phyloP scores from a whole-genome alignment of 768 basidiomycete genomes.

The Tylopilus plumbeoviolaceoides region DNA sequence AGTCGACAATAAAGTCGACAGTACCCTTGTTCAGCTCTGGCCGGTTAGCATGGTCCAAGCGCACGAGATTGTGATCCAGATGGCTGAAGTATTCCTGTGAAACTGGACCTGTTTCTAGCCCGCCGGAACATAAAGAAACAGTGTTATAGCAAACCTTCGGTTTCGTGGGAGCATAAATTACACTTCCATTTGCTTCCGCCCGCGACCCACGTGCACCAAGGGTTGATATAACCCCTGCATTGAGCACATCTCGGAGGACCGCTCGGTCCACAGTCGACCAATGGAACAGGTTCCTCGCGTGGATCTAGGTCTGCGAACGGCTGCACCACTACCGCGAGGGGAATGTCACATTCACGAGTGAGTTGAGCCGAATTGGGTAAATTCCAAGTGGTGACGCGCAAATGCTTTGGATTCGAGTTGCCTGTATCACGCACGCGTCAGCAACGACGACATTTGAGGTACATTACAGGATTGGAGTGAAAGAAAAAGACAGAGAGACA shows the following conservation, averaged over 20 bases:
- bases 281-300: constrained; percentile 74
- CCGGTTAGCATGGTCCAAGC: constrained; percentile 75
- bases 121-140: constrained; percentile 1
- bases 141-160: constrained; percentile 63
- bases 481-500: neutral
- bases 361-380: constrained; percentile 79
- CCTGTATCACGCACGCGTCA: constrained; percentile 39
- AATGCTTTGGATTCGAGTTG: constrained; percentile 88
- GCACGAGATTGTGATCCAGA: constrained; percentile 70
- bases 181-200: constrained; percentile 89
- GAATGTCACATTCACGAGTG: constrained; percentile 77
- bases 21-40: constrained; percentile 90
- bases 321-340: constrained; percentile 80
- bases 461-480: neutral
- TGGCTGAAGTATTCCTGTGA: constrained; percentile 79
- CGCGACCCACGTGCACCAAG: constrained; percentile 83
- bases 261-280: constrained; percentile 62
- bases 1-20: constrained; percentile 79
- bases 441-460: neutral
- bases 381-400: constrained; percentile 87
- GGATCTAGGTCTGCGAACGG: constrained; percentile 84
- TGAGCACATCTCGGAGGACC: constrained; percentile 83
- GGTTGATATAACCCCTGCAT: constrained; percentile 90
- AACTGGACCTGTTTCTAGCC: constrained; percentile 43
- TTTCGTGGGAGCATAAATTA: constrained; percentile 82